phyloP scores from a whole-genome alignment of 352 stramenopile genomes.

The Phytophthora cactorum region DNA sequence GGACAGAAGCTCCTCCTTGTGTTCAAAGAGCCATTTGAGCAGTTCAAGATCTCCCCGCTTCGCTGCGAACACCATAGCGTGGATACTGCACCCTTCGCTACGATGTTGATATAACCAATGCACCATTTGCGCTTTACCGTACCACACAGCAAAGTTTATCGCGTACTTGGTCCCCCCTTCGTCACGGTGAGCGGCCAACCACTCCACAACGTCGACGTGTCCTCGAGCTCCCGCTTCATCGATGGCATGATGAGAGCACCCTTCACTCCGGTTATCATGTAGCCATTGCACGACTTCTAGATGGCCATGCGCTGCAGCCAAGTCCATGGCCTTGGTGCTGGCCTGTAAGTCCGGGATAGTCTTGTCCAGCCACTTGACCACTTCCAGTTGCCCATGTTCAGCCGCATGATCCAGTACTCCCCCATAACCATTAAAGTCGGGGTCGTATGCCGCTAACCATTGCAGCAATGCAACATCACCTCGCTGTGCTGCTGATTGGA shows the following conservation, averaged over 20 bases:
- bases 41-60: constrained; percentile 38
- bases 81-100: constrained; percentile 34
- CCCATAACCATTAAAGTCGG: constrained; percentile 14
- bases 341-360: constrained; percentile 18
- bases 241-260: constrained; percentile 40
- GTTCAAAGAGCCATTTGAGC: constrained; percentile 36
- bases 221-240: constrained; percentile 36
- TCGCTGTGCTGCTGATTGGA: constrained; percentile 34
- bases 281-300: constrained; percentile 62
- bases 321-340: constrained; percentile 39
- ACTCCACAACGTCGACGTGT: constrained; percentile 40
- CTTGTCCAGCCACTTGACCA: constrained; percentile 40
- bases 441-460: constrained; percentile 35
- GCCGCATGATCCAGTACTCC: constrained; percentile 39
- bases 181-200: constrained; percentile 30
- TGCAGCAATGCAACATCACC: constrained; percentile 30
- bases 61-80: constrained; percentile 41
- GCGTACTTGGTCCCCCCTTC: constrained; percentile 47
- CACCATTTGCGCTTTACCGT: constrained; percentile 41
- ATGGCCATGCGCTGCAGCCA: constrained; percentile 45
- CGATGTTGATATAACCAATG: constrained; percentile 40
- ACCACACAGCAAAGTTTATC: constrained; percentile 46
- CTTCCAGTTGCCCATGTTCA: constrained; percentile 35
- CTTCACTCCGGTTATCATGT: constrained; percentile 38
- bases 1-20: constrained; percentile 24